These are phyloP conservation scores for Baorangia bicolor DNA, from an alignment of 768 basidiomycete species.

Conservation along the genomic window DNA sequence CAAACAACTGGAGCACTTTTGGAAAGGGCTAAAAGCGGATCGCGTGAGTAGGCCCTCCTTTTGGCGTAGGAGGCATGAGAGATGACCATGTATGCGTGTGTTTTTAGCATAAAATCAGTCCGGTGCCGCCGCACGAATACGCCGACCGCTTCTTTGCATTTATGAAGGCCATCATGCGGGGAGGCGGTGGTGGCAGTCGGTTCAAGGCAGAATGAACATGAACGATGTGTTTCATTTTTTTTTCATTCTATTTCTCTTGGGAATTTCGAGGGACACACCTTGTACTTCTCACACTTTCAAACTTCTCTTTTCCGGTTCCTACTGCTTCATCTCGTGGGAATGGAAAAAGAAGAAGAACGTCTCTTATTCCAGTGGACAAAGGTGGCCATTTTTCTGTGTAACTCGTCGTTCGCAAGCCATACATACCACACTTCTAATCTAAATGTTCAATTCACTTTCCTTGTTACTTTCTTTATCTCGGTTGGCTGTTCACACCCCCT, in stretches of 20 bases:
- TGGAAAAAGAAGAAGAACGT: neutral
- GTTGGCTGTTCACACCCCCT: neutral
- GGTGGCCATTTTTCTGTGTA: neutral
- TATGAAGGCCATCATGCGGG: constrained; percentile 83
- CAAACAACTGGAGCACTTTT: constrained; percentile 87
- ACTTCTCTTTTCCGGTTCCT: neutral
- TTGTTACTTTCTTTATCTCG: neutral
- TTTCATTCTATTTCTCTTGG: neutral
- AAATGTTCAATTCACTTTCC: neutral
- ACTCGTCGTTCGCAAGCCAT: constrained; percentile 11
- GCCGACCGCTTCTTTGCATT: constrained; percentile 85
- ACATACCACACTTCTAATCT: constrained; percentile 20
- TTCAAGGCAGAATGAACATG: constrained; percentile 45
- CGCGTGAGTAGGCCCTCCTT: constrained; percentile 54
- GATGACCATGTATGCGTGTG: neutral
- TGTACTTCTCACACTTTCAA: constrained; percentile 3
- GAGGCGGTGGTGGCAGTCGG: constrained; percentile 62
- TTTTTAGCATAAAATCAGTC: constrained; percentile 87
- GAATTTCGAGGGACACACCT: constrained; percentile 6
- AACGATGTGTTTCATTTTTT: neutral
- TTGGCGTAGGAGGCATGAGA: neutral
- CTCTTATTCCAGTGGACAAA: constrained; percentile 7
- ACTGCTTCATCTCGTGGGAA: constrained; percentile 14
- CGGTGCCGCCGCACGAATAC: constrained; percentile 86
- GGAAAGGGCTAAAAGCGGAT: constrained; percentile 89